Conservation (phyloP, 2,329 filamentous ascomycete species). For the Davidsoniella virescens region DNA sequence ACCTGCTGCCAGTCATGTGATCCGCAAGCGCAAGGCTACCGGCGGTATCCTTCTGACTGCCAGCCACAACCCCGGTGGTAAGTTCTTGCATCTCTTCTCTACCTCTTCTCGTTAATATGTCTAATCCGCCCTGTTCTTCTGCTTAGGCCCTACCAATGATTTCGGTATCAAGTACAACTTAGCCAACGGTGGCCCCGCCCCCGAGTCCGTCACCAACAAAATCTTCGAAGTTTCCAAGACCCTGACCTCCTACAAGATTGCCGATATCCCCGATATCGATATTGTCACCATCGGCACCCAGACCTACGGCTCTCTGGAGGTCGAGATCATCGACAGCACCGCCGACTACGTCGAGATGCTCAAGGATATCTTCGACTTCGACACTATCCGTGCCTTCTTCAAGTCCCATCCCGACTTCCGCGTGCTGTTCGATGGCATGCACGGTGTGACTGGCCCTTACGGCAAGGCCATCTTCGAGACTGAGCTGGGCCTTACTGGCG, state of each 20-base stretch:
- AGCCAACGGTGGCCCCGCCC: slow-evolving; percentile 85
- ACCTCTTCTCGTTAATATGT: neutral
- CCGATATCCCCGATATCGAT: slow-evolving; percentile 74
- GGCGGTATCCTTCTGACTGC: slow-evolving; percentile 94
- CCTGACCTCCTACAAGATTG: slow-evolving; percentile 81
- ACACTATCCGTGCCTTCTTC: slow-evolving; percentile 89
- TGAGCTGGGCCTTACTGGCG: slow-evolving; percentile 66
- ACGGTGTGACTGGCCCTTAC: slow-evolving; percentile 90
- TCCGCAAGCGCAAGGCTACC: slow-evolving; percentile 85
- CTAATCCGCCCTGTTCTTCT: neutral
- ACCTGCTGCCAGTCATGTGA: slow-evolving; percentile 88
- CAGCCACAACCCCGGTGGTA: slow-evolving; percentile 95
- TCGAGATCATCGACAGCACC: slow-evolving; percentile 88
- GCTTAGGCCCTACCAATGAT: slow-evolving; percentile 69
- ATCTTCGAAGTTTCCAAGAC: slow-evolving; percentile 87
- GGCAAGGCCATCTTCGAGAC: slow-evolving; percentile 88
- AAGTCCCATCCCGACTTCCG: slow-evolving; percentile 79
- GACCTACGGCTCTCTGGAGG: slow-evolving; percentile 73
- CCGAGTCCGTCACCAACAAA: slow-evolving; percentile 94
- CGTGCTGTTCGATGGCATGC: slow-evolving; percentile 86
- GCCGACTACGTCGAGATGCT: slow-evolving; percentile 87
- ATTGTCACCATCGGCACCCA: slow-evolving; percentile 66
- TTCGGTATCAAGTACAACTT: slow-evolving; percentile 99
- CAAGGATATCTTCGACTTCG: slow-evolving; percentile 97
- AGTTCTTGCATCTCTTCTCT: slow-evolving; percentile 18